phyloP scores from a whole-genome alignment of 257 asterid genomes.

The Solanum habrochaites region DNA sequence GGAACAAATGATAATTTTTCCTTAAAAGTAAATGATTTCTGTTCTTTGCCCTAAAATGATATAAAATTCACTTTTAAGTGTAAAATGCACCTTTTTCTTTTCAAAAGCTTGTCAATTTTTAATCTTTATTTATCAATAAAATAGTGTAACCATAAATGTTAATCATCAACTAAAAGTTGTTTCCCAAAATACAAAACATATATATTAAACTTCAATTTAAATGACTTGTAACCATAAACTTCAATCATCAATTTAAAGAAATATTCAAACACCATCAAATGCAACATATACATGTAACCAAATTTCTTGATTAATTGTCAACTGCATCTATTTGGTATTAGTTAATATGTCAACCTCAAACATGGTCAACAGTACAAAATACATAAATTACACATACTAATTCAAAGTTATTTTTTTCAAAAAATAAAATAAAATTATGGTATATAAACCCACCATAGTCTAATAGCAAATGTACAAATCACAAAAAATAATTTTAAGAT shows the following conservation, averaged over 20 bases:
- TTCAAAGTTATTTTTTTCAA: neutral
- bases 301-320: neutral
- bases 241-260: neutral
- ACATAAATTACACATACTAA: neutral
- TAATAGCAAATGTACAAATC: neutral
- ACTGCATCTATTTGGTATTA: neutral
- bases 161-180: neutral
- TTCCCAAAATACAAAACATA: neutral
- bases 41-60: too few relatives aligned
- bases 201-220: neutral
- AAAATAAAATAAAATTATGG: too few relatives aligned
- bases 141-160: neutral
- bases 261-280: neutral
- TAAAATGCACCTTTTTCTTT: neutral
- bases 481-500: neutral
- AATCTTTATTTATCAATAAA: too few relatives aligned
- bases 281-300: neutral
- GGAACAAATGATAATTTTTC: too few relatives aligned
- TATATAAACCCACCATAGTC: neutral
- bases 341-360: neutral
- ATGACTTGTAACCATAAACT: too few relatives aligned
- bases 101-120: neutral
- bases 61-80: neutral
- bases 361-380: neutral
- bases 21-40: too few relatives aligned